Evolutionary conservation across 306 rosid genomes (phyloP).

Genomic region (Quercus rubra): DNA sequence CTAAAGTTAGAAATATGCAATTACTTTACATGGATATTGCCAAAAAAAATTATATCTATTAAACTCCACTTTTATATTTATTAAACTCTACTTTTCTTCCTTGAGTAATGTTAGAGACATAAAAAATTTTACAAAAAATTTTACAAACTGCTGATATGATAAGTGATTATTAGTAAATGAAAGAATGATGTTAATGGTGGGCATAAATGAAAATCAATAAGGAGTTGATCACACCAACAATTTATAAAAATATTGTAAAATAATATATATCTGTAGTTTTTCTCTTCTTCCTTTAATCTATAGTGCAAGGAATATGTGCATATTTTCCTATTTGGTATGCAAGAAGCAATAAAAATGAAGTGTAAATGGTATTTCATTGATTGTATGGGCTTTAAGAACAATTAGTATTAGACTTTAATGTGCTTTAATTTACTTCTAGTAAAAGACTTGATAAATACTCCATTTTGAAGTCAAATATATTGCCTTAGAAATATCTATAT

Average conservation of each 20-base stretch:
- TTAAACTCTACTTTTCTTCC: not conserved
- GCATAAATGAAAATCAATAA: too few species aligned
- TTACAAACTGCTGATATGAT: too few species aligned
- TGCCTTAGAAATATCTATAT: not conserved
- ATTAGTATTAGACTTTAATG: not conserved
- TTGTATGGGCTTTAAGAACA: not conserved
- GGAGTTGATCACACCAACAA: too few species aligned
- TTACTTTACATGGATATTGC: slow-evolving; percentile 1
- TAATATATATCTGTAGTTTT: too few species aligned
- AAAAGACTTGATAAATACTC: slow-evolving; percentile 7
- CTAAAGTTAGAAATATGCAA: not conserved
- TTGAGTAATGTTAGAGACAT: too few species aligned
- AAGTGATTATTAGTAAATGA: too few species aligned
- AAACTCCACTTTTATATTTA: not conserved
- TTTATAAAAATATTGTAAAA: too few species aligned
- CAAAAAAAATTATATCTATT: not conserved
- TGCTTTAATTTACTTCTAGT: not conserved
- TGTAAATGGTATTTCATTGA: not conserved
- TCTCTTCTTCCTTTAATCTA: not conserved
- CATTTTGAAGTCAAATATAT: not conserved
- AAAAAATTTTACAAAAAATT: too few species aligned
- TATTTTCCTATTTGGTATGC: not conserved
- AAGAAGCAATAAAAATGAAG: not conserved
- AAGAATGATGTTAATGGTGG: too few species aligned
- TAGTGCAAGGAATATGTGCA: not conserved